Base-by-base conservation (phyloP, 768 basidiomycete genomes). In the Neoboletus magnificus region DNA sequence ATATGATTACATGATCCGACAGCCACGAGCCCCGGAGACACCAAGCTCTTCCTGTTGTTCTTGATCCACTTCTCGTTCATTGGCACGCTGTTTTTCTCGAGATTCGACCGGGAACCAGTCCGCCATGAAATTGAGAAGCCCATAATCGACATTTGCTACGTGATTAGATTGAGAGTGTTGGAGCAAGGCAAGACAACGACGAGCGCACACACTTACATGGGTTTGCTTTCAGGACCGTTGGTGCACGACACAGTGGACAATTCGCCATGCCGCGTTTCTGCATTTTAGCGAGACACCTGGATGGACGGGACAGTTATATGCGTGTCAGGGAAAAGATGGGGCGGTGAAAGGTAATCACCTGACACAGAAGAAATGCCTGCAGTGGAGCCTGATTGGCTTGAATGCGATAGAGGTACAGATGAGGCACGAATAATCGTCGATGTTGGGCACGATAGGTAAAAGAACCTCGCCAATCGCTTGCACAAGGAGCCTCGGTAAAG, bases 381-480 rank as follows among this genome's bases (percentile, higher is more conserved):
- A 98, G 18, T 71, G 69, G 3, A 98, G 78, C 11, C 93, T 76
- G 48, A 96, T 88, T 0, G 95, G 95, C 69, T 93, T 93, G 79
- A 94, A 98, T 6, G 93, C 95, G 60, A 98, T 85, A 56, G 81
- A 82, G 2, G 86, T 90, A 72, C 95, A 97, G 55, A 97, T 95
- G 37, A 87, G 75, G 62, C 94, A 98, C 1, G 83, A 74, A 67
- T 94, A 97, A 71, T 96, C 90, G 55, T 92, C 89, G 13, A 91
- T 72, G 52, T 83, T 82, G 3, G 91, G 91, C 20, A 93, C 80
- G 50, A 93, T 73, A 0, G 93, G 92, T 3, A 97, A 76, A 2
- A 97, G 77, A 0, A 81, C 91, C 66, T 89, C 85, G 22, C 89
- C 89, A 39, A 98, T 78, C 5, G 89, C 89, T 65, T 93, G 86